Percentiles rank a stretch among this genome's conserved stretches.
phyloP scores from a whole-genome alignment of 2,329 filamentous ascomycete species.

The Claviceps arundinis region DNA sequence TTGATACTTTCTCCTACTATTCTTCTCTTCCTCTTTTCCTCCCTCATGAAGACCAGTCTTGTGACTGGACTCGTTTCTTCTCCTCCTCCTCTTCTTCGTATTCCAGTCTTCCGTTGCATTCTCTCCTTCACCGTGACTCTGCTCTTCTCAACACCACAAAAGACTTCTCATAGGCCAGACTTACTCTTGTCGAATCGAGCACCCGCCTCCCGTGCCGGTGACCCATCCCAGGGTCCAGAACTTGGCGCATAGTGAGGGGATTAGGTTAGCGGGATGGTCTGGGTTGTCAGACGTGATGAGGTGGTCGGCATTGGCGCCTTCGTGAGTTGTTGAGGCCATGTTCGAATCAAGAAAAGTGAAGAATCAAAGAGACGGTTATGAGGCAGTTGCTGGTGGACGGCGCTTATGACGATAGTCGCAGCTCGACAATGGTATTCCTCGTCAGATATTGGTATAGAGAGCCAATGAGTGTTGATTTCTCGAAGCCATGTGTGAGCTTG shows the following conservation, averaged over 20 bases:
- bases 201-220: conserved; percentile 72
- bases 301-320: conserved; percentile 24
- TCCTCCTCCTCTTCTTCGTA: not conserved
- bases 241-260: conserved; percentile 82
- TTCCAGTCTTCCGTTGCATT: too few relatives aligned
- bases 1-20: not conserved
- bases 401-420: too few relatives aligned
- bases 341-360: not conserved
- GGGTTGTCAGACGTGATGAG: conserved; percentile 54
- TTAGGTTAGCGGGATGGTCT: conserved; percentile 86
- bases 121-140: not conserved
- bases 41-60: not conserved
- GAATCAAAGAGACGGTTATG: too few relatives aligned
- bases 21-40: not conserved
- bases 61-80: not conserved
- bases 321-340: not conserved
- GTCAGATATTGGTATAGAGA: too few relatives aligned
- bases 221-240: conserved; percentile 97
- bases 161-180: not conserved
- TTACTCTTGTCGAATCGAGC: conserved; percentile 58
- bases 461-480: not conserved
- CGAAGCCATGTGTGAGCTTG: not conserved
- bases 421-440: too few relatives aligned
- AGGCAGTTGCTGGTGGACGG: too few relatives aligned
- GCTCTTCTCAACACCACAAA: not conserved